Conservation (phyloP, 2,329 filamentous ascomycete genomes). For the Diaporthe nobilis region DNA sequence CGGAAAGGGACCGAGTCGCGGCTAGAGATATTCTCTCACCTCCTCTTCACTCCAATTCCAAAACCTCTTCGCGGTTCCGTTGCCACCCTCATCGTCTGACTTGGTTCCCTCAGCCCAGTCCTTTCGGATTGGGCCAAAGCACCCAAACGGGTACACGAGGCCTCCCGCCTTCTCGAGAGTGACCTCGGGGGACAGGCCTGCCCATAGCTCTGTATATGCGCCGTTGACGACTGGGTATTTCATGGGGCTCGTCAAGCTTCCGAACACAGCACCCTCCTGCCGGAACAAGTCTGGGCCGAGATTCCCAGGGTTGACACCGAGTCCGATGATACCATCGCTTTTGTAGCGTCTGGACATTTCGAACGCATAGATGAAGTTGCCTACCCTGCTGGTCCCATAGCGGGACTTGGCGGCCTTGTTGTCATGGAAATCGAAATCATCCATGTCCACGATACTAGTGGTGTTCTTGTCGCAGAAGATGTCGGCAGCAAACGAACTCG, state of each 20-base stretch:
- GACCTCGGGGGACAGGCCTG: slow-evolving; percentile 54
- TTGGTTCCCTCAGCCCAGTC: slow-evolving; percentile 50
- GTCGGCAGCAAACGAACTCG: slow-evolving; percentile 33
- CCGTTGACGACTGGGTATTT: slow-evolving; percentile 47
- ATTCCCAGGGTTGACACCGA: slow-evolving; percentile 48
- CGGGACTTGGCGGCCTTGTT: background rate
- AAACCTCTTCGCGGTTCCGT: slow-evolving; percentile 53
- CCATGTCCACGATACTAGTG: background rate
- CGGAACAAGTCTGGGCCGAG: slow-evolving; percentile 45
- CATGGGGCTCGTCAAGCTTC: slow-evolving; percentile 3
- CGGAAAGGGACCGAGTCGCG: background rate
- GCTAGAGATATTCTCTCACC: slow-evolving; percentile 44
- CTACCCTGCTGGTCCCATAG: slow-evolving; percentile 44
- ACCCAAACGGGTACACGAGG: slow-evolving; percentile 55
- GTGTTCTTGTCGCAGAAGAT: background rate
- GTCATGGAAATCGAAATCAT: slow-evolving; percentile 32
- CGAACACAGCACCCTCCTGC: background rate
- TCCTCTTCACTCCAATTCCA: slow-evolving; percentile 60
- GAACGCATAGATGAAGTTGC: slow-evolving; percentile 42
- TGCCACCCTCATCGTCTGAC: slow-evolving; percentile 54
- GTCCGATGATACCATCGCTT: slow-evolving; percentile 45
- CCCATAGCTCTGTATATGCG: slow-evolving; percentile 57
- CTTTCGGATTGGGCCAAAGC: slow-evolving; percentile 50
- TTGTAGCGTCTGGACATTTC: slow-evolving; percentile 45
- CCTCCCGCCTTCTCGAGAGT: slow-evolving; percentile 47